Conservation (phyloP, 2,329 filamentous ascomycete genomes). For the Fusarium nematophilum region DNA sequence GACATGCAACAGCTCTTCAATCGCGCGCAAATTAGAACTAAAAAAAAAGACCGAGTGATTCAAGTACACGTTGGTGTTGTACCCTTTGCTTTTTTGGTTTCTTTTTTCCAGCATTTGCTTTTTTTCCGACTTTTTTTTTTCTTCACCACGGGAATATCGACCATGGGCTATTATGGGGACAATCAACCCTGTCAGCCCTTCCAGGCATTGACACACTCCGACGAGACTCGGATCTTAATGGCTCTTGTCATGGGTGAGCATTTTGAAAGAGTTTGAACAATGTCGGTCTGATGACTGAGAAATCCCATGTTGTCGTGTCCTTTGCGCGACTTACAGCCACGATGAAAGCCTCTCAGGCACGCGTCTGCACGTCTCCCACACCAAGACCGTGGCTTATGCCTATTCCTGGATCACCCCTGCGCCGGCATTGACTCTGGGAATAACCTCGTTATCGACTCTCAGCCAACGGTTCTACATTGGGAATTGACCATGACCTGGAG, state of each 20-base stretch:
- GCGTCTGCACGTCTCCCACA: background rate
- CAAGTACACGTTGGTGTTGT: background rate
- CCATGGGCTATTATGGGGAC: background rate
- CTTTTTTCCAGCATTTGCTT: background rate
- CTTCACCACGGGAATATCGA: background rate
- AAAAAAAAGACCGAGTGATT: background rate
- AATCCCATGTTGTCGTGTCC: too few relatives aligned
- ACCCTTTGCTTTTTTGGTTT: conserved; percentile 17
- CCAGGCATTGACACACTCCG: background rate
- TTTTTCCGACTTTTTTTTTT: conserved; percentile 15
- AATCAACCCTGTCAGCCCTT: conserved; percentile 10
- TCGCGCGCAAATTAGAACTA: conserved; percentile 22
- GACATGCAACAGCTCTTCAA: background rate
- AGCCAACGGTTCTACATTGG: too few relatives aligned
- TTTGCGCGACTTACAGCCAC: background rate
- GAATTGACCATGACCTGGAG: too few relatives aligned
- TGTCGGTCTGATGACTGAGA: too few relatives aligned
- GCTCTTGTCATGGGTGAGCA: too few relatives aligned
- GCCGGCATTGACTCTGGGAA: conserved; percentile 11
- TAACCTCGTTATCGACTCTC: too few relatives aligned
- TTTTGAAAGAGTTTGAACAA: too few relatives aligned
- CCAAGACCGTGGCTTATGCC: background rate
- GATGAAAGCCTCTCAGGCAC: background rate
- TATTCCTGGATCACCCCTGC: conserved; percentile 18
- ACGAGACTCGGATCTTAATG: too few relatives aligned